Percentiles rank a stretch among this genome's conserved stretches.
phyloP scores from a whole-genome alignment of 345 rosid genomes.

The Luvunga scandens region DNA sequence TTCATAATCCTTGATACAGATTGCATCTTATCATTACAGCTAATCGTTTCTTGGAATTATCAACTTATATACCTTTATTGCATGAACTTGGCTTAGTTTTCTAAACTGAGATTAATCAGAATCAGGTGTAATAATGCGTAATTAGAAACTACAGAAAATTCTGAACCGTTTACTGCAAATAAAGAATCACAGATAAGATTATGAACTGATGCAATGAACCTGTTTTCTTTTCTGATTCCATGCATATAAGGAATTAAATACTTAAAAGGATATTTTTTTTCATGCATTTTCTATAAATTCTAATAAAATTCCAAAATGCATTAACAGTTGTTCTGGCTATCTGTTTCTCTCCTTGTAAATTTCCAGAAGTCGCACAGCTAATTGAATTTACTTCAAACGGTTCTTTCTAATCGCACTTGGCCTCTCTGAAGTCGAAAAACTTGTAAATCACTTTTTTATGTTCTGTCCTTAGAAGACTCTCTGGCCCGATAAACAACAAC shows the following conservation, averaged over 20 bases:
- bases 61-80: neutral
- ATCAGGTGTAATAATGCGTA: neutral
- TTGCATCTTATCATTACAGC: neutral
- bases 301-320: neutral
- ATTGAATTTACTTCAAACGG: neutral
- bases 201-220: neutral
- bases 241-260: neutral
- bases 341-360: neutral
- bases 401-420: neutral
- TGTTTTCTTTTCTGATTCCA: neutral
- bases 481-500: neutral
- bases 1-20: neutral
- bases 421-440: too few species aligned
- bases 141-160: neutral
- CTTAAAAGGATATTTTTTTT: neutral
- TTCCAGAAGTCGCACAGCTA: neutral
- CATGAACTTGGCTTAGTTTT: neutral
- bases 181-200: neutral
- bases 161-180: neutral
- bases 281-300: neutral
- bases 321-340: neutral
- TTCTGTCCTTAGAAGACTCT: neutral
- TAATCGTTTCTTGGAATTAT: neutral
- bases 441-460: too few species aligned
- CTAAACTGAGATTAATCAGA: neutral